Evolutionary conservation across 441 rosid genomes (phyloP), one percentile per base, ranked within the genome.

Genomic region (Jatropha multifida): DNA sequence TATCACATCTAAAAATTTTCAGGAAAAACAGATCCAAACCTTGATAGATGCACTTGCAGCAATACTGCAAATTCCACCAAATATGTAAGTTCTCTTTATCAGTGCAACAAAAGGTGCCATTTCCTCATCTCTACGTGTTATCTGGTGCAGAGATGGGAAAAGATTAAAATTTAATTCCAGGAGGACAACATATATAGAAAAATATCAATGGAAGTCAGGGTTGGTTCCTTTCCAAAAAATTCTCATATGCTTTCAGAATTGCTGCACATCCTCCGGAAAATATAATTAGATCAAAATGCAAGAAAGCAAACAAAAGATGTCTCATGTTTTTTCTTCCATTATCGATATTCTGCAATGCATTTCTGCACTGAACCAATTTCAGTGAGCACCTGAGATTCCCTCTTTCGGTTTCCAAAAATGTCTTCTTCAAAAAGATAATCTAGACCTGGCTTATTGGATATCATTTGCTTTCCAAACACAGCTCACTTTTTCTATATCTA

Each of bases 111-210:
- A 96, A 79, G 96, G 98, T n/a, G 95, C 90, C 89, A 94, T 91
- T 84, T 90, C 97, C 77, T 96, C 99, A 59, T 96, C 99, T 84
- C 98, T 86, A 49, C 93, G 92, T 17, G 97, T 92, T 83, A 96
- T 93, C 98, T 96, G 44, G 52, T 61, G 74, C 41, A 60, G 23
- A 74, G 27, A 54, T 9, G 52, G 7, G n/a, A 55, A 5, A 61
- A 18, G 26, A 2, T 0, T 67, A 60, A 65, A 51, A n/a, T 60
- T 61, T 48, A 41, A 68, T 58, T 73, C 64, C 48, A 68, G 40
- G 5, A 12, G 42, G 10, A 32, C 42, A 27, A 0, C n/a, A 52
- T 17, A 38, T 17, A 61, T 32, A 14, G 17, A 26, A 7, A 46
- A 69, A 15, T 67, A 10, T 41, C 12, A 49, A 56, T 5, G 41